Base-by-base conservation (phyloP, 2,329 filamentous ascomycete genomes). In the Cladorrhinum sp. region DNA sequence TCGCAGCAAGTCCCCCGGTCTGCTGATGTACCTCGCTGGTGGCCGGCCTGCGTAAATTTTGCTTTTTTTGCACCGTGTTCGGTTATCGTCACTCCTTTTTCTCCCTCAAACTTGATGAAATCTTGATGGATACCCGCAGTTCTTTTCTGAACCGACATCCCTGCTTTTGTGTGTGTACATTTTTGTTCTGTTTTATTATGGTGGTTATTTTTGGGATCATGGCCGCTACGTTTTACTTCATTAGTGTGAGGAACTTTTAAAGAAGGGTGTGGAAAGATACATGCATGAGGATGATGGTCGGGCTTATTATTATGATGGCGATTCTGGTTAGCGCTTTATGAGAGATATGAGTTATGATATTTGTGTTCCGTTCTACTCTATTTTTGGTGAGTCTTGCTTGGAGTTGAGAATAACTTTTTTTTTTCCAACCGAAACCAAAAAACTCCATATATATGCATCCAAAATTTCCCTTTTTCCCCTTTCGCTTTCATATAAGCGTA, bases 1-100 rank as follows among this genome's bases (percentile, higher is more conserved):
- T 58, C 77, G 82, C 60, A 84, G 82, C 75, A 83, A 81, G 71
- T 85, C 82, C 16, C 83, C 83, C 4, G 77, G 77, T 8, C 68
- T 85, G 56, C 71, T 86, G 60, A 81, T 85, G 78, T 86, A 85
- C 64, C 72, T 86, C 20, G 82, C 83, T 29, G 83, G 83, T 4
- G 81, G 70, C 10, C 75, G 75, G 52, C 80, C 79, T 23, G 71
- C 74, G 3, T 80, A 67, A 60, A 48, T 41, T 18, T 2, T 22
- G 7, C 22, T 22, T 24, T 12, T 50, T 22, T 22, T 22, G 25
- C 12, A 22, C 45, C 24, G 13, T 12, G 52, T 23, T 45, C 1
- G 27, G n/a, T 45, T 48, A 8, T 41, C 16, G 41, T 45, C 41
- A 27, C 20, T 41, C 20, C 24, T 38, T 55, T 36, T 45, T 8